Base-by-base conservation (phyloP, 345 rosid species). In the Cardamine resedifolia region DNA sequence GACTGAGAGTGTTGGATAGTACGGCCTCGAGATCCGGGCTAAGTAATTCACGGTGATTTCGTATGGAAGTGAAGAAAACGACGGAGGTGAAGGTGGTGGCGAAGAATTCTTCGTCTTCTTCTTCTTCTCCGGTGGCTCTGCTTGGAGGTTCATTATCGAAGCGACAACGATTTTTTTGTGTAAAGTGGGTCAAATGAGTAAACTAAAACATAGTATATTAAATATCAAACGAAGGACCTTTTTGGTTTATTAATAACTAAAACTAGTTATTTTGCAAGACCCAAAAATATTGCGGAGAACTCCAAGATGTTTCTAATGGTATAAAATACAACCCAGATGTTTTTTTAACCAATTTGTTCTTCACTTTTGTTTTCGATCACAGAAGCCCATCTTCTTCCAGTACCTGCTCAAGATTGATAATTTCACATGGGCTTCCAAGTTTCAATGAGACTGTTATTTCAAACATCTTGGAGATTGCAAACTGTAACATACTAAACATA, bases 81-180 rank as follows among this genome's bases (percentile, higher is more conserved):
- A 65, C 1, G 14, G 31, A 48, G 6, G 3, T 3, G 57, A 3
- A 1, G 53, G 5, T 9, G 47, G 59, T 34, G 24, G 11, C 0
- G 24, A n/a, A n/a, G n/a, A n/a, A n/a, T n/a, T n/a, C n/a, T n/a
- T 30, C 51, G 41, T 41, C 6, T 2, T 63, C 67, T 16, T 39
- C n/a, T 28, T 64, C 19, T 64, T 30, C 44, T 47, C 57, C 14
- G 57, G 56, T 64, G 68, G 68, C 18, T 62, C 50, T 16, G 16
- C 24, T 44, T 27, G 10, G 16, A 10, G 14, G 6, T 7, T 60
- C 65, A 36, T 59, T 27, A 27, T 27, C 30, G 6, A 7, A n/a
- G 23, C 9, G 8, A 3, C 19, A 8, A 21, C 24, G 64, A 12
- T 6, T 12, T 21, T 38, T 20, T 6, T 11, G 11, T n/a, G n/a